phyloP scores from a whole-genome alignment of 177 flowering plant genomes.

The Telopea speciosissima region DNA sequence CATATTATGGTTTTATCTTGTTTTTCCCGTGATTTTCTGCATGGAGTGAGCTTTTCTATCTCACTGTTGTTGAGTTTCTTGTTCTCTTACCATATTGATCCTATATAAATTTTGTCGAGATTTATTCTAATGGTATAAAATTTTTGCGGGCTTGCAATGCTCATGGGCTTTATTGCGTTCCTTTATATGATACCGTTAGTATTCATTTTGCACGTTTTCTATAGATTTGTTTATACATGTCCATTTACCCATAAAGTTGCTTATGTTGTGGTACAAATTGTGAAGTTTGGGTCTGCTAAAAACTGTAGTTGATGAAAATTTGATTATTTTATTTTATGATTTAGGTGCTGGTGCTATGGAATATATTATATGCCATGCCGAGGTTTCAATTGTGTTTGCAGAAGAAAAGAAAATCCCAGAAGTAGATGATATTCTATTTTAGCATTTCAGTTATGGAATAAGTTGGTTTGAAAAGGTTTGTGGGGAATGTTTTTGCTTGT shows the following conservation, averaged over 20 bases:
- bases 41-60: background rate
- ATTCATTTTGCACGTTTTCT: conserved; percentile 21
- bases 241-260: background rate
- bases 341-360: conserved; percentile 95
- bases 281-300: background rate
- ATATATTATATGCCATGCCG: conserved; percentile 80
- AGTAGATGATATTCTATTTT: conserved; percentile 34
- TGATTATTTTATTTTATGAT: conserved; percentile 8
- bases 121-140: conserved; percentile 11
- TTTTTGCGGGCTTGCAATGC: conserved; percentile 95
- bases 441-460: background rate
- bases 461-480: background rate
- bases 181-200: conserved; percentile 95
- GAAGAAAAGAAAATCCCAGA: conserved; percentile 86
- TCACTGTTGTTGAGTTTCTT: background rate
- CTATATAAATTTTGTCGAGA: background rate
- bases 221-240: background rate
- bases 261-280: background rate
- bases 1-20: background rate
- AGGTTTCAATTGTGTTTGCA: conserved; percentile 71
- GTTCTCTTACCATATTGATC: background rate
- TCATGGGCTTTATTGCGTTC: conserved; percentile 91
- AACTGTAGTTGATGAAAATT: background rate
- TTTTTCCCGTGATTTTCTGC: background rate
- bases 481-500: background rate